Base-by-base conservation (phyloP, 306 rosid genomes). In the Cicer bijugum region DNA sequence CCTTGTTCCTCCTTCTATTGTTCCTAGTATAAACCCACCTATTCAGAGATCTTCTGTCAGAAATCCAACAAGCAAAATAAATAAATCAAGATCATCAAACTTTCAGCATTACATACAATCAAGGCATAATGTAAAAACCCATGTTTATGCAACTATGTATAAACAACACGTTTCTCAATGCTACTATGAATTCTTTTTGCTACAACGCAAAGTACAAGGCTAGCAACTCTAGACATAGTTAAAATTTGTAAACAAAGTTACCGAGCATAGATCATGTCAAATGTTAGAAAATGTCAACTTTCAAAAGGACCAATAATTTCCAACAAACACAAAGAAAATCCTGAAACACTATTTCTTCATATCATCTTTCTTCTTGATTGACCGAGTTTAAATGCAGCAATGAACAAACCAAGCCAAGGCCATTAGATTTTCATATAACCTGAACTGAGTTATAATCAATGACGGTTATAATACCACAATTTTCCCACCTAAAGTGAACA, bases 281-380 rank as follows among this genome's bases (percentile, higher is more conserved):
- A 51, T 35, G 20, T 50, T 60, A 45, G 8, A 67, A 51, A 9
- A 20, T 14, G 37, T 28, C 28, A 50, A 46, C 66, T 17, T 51
- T 55, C 58, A 53, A 44, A 78, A 68, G 23, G 16, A 57, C 51
- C 77, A 73, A 72, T 38, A 56, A 74, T 46, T 68, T 62, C 71
- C 6, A 33, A 47, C 42, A 69, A 74, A 67, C 37, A n/a, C 3
- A 20, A n/a, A n/a, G 17, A 12, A 69, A 44, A 28, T 64, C 14
- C 10, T 56, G 9, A 75, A 79, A 37, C 37, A 47, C 23, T 20
- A 20, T 39, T 19, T 23, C 0, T 57, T 47, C n/a, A n/a, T 33
- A 20, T 59, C 61, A 43, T 35, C 17, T 8, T 38, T 61, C 72
- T 17, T 50, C 48, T 76, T 42, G 42, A 71, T 17, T 73, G 44